A percentile compares a stretch with the other conserved stretches of the same genome.
Evolutionary conservation across 2,329 filamentous ascomycete species (phyloP).

Genomic region (Xylaria sp.): DNA sequence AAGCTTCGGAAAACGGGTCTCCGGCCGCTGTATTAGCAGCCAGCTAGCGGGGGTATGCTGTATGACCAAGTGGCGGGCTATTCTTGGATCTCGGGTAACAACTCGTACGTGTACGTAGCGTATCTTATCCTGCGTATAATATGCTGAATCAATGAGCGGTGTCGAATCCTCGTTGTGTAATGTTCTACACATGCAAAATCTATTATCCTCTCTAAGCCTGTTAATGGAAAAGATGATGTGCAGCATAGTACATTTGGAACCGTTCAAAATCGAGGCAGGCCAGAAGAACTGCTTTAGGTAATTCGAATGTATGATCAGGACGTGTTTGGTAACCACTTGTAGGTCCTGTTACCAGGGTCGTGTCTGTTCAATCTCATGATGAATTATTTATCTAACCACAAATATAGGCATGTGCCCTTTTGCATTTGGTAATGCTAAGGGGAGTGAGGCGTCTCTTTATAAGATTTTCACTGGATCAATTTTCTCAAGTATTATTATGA

Average conservation of each 20-base stretch:
- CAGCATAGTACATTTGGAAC: background rate
- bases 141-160: background rate
- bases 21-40: conserved; percentile 19
- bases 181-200: background rate
- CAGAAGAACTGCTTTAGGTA: background rate
- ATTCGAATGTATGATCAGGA: background rate
- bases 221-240: background rate
- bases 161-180: background rate
- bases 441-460: background rate
- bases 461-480: background rate
- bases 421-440: no score
- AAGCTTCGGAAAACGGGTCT: conserved; percentile 32
- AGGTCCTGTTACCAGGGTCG: background rate
- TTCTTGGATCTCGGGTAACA: conserved; percentile 11
- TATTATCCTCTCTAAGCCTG: background rate
- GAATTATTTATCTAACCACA: background rate
- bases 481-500: background rate
- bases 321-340: no score
- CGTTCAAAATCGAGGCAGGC: background rate
- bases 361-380: background rate
- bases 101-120: background rate
- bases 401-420: background rate
- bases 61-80: background rate
- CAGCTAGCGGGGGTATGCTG: conserved; percentile 11
- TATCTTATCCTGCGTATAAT: background rate